These are phyloP conservation scores for Talaromyces sp. DNA, from an alignment of 2,329 filamentous ascomycete genomes.

Conservation along the genomic window DNA sequence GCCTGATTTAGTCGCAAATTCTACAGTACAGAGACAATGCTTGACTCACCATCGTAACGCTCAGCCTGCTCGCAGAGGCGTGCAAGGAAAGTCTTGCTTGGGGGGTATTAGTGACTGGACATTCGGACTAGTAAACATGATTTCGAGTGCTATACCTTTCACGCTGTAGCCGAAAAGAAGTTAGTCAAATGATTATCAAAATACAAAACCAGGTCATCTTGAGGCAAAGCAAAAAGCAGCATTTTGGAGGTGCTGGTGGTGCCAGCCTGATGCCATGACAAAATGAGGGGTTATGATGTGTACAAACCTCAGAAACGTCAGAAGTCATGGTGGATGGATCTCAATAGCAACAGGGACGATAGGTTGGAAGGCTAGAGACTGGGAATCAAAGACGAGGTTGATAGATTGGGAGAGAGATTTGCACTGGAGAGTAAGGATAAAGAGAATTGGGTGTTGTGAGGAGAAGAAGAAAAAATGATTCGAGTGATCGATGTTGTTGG, in stretches of 20 bases:
- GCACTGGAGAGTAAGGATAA: not conserved
- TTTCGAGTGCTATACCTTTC: constrained; percentile 60
- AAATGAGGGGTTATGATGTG: constrained; percentile 22
- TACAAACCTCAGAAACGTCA: constrained; percentile 66
- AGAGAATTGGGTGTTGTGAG: not conserved
- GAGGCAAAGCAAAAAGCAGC: constrained; percentile 29
- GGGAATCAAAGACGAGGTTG: not conserved
- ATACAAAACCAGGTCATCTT: not conserved
- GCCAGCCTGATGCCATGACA: constrained; percentile 28
- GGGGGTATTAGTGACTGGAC: constrained; percentile 37
- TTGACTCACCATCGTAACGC: constrained; percentile 84
- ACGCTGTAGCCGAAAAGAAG: constrained; percentile 53
- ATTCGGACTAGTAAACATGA: constrained; percentile 17
- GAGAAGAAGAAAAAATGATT: constrained; percentile 17
- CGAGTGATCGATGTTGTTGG: constrained; percentile 13
- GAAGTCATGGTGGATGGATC: constrained; percentile 55
- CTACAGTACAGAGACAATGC: not conserved
- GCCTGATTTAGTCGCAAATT: constrained; percentile 21
- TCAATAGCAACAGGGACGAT: constrained; percentile 12
- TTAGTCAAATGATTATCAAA: constrained; percentile 34
- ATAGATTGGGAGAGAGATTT: not conserved
- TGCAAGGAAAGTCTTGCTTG: constrained; percentile 99
- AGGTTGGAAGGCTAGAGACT: not conserved
- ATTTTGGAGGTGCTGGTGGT: constrained; percentile 22
- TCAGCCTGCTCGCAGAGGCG: constrained; percentile 99